A percentile compares a stretch with the other conserved stretches of the same genome.
phyloP scores from a whole-genome alignment of 768 basidiomycete species.

The Paxillus rubicundulus region DNA sequence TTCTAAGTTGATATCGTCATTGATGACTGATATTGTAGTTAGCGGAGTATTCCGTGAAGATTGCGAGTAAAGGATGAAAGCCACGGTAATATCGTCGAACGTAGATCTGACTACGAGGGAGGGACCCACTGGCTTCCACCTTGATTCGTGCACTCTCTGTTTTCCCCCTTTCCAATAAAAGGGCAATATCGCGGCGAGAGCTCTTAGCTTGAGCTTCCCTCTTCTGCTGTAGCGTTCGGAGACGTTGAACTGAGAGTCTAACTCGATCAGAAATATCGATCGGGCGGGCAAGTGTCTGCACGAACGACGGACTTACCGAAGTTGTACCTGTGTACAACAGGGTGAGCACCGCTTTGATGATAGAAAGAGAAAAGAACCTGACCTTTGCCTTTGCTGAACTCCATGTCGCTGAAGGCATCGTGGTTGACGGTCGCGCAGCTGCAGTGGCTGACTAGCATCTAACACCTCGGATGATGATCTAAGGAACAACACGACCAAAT shows the following conservation, averaged over 20 bases:
- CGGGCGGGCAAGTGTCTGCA: not conserved
- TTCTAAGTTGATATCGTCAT: slow-evolving; percentile 83
- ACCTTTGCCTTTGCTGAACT: slow-evolving; percentile 64
- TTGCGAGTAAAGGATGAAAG: slow-evolving; percentile 1
- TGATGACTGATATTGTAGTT: slow-evolving; percentile 53
- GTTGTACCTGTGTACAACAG: slow-evolving; percentile 39
- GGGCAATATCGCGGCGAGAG: slow-evolving; percentile 76
- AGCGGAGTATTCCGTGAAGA: not conserved
- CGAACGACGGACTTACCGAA: slow-evolving; percentile 35
- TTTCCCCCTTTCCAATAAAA: slow-evolving; percentile 74
- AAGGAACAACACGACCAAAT: not conserved
- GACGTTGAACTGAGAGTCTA: slow-evolving; percentile 81
- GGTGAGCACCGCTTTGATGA: slow-evolving; percentile 6
- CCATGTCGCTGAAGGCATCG: slow-evolving; percentile 43
- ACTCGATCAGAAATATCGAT: slow-evolving; percentile 8
- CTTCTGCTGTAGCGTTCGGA: slow-evolving; percentile 88
- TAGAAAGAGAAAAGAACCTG: not conserved
- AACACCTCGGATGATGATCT: not conserved
- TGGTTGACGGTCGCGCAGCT: not conserved
- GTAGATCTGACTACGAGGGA: slow-evolving; percentile 10
- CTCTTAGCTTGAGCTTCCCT: slow-evolving; percentile 80
- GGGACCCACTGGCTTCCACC: slow-evolving; percentile 71
- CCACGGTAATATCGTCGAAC: slow-evolving; percentile 12
- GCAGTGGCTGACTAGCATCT: too few species aligned
- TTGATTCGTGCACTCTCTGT: slow-evolving; percentile 83